A percentile compares a stretch with the other conserved stretches of the same genome.
These are phyloP conservation scores for Brassica juncea DNA, from an alignment of 345 rosid species.

Conservation along the genomic window DNA sequence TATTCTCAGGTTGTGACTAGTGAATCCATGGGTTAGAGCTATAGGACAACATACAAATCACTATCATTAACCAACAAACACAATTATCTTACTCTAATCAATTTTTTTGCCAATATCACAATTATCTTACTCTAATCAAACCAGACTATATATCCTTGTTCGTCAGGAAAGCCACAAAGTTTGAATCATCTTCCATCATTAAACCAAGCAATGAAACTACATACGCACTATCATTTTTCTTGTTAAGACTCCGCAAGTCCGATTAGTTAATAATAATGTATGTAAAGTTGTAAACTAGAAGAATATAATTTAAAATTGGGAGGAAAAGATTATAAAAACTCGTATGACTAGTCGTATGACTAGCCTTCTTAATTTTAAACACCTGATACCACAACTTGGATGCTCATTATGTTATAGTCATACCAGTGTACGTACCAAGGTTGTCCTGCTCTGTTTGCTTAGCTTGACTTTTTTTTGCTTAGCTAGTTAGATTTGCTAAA, in stretches of 20 bases:
- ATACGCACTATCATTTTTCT: too few species aligned
- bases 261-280: not conserved
- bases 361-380: not conserved
- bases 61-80: slow-evolving; percentile 24
- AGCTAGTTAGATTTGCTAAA: not conserved
- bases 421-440: not conserved
- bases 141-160: not conserved
- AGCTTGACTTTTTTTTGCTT: not conserved
- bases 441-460: not conserved
- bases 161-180: not conserved
- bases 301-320: not conserved
- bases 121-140: slow-evolving; percentile 8
- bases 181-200: not conserved
- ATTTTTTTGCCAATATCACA: not conserved
- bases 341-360: too few species aligned
- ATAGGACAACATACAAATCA: not conserved
- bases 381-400: not conserved
- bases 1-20: slow-evolving; percentile 3
- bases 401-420: not conserved
- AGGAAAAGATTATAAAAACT: not conserved
- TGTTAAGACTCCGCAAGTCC: too few species aligned
- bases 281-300: not conserved
- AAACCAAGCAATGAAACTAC: not conserved
- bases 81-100: slow-evolving; percentile 3
- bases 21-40: slow-evolving; percentile 1